Conservation (phyloP, 768 basidiomycete genomes). For the Tulasnella calospora region DNA sequence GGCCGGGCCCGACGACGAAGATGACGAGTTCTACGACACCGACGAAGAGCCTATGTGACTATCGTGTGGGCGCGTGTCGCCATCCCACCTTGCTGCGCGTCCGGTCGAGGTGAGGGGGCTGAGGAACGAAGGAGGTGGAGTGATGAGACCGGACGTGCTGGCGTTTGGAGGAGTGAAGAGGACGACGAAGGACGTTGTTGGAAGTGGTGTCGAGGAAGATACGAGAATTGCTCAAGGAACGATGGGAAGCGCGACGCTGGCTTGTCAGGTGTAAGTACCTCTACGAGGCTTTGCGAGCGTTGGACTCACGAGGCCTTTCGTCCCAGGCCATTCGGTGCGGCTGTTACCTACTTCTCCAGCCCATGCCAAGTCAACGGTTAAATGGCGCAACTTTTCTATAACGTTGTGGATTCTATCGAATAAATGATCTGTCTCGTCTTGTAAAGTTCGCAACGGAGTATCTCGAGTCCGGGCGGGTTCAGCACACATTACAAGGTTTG, state of each 20-base stretch:
- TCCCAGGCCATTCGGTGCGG: neutral
- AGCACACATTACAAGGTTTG: too few relatives aligned
- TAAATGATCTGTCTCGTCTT: neutral
- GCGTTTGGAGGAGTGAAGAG: neutral
- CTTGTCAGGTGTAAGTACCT: neutral
- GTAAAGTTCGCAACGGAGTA: neutral
- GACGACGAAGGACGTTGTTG: neutral
- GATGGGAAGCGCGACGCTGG: neutral
- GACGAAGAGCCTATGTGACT: slow-evolving; percentile 47
- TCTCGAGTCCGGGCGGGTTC: too few relatives aligned
- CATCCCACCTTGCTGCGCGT: slow-evolving; percentile 12
- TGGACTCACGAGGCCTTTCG: neutral
- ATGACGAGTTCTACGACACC: slow-evolving; percentile 74
- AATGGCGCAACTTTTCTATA: neutral
- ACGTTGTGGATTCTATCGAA: neutral
- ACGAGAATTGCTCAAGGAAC: neutral
- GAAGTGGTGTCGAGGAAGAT: neutral
- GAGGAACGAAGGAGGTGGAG: neutral
- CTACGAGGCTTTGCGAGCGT: too few relatives aligned
- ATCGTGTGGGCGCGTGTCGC: slow-evolving; percentile 25
- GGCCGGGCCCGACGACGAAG: slow-evolving; percentile 63
- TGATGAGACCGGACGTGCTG: slow-evolving; percentile 4
- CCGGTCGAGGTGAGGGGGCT: slow-evolving; percentile 13
- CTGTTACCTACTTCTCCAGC: neutral
- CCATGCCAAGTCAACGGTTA: neutral